Evolutionary conservation across 495 filamentous ascomycete species (phyloP), one percentile per base, ranked within the genome.

Genomic region (Chlorociboria aeruginascens): DNA sequence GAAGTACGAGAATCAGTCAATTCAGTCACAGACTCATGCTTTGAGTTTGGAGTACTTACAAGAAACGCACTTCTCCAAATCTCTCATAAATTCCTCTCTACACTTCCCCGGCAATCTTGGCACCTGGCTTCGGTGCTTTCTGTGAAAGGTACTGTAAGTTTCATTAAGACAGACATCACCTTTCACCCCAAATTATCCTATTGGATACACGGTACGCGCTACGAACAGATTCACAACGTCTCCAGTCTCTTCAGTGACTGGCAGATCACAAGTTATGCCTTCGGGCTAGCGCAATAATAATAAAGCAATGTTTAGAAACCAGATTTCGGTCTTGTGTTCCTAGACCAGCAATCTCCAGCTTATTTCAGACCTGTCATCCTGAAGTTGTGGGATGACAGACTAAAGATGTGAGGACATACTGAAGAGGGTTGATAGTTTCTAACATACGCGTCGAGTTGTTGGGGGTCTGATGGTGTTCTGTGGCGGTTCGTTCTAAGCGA

Each of bases 161-260:
- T 7, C 33, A 11, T 35, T 11, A 6, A 13, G 33, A 11, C 33
- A 34, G 33, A n/a, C 29, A 8, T 6, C 8, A 30, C 12, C 11
- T 16, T 31, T 29, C 16, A 10, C 13, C 7, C 10, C 14, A 38
- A 10, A 36, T 29, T 41, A 12, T 34, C 17, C 14, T 40, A 20
- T 14, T 16, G 35, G 31, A n/a, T 20, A 38, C 20, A 25, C 33
- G 8, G 25, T 20, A 28, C 49, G 67, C 67, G 67, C 67, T 69
- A 62, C 65, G 67, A 61, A 69, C 67, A 70, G 67, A 66, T 55
- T 48, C 20, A 56, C 54, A 55, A 61, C 64, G 62, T 68, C 65
- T 67, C 56, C 62, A 69, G 61, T 56, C 32, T 30, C 45, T 43
- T 57, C 59, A 53, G 57, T 64, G 53, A 60, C 63, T 70, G 65